Percentiles rank a stretch among this genome's conserved stretches.
Conservation (phyloP, 1,284 basidiomycete species). For the Fomitopsis pinicola region DNA sequence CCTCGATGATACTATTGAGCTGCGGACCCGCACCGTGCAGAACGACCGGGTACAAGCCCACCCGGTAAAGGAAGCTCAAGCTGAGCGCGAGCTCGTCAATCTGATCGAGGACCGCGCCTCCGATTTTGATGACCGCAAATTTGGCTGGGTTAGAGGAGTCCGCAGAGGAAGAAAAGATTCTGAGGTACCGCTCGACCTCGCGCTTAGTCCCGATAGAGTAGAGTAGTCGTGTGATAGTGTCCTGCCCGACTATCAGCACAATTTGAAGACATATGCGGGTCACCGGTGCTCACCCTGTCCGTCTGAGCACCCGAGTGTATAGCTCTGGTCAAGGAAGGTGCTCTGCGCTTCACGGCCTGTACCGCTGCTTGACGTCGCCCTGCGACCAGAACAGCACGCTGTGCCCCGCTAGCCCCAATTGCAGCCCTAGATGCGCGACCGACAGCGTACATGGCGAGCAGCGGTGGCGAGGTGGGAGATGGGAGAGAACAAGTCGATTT, state of each 20-base stretch:
- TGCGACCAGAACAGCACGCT: conserved; percentile 4
- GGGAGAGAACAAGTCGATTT: not conserved
- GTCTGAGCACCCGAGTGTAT: conserved; percentile 10
- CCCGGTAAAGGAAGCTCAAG: conserved; percentile 89
- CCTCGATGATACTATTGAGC: conserved; percentile 87
- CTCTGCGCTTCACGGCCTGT: conserved; percentile 6
- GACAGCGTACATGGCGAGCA: conserved; percentile 6
- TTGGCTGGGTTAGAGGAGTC: conserved; percentile 81
- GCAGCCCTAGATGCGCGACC: conserved; percentile 3
- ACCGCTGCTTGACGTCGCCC: conserved; percentile 4
- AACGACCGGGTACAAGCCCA: conserved; percentile 92
- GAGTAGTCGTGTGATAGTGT: conserved; percentile 88
- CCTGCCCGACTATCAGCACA: conserved; percentile 40
- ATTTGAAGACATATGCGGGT: too few species aligned
- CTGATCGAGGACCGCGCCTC: conserved; percentile 88
- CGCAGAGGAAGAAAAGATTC: conserved; percentile 90
- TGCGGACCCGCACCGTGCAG: conserved; percentile 95
- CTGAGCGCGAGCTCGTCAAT: conserved; percentile 90
- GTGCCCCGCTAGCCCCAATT: not conserved
- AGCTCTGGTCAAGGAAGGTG: not conserved
- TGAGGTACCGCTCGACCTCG: conserved; percentile 93
- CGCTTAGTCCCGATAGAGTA: conserved; percentile 95
- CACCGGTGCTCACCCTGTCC: conserved; percentile 4
- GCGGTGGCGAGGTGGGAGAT: not conserved
- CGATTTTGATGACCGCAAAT: conserved; percentile 93